Base-by-base conservation (phyloP, 1,284 basidiomycete species). In the Phellinidium pouzarii region DNA sequence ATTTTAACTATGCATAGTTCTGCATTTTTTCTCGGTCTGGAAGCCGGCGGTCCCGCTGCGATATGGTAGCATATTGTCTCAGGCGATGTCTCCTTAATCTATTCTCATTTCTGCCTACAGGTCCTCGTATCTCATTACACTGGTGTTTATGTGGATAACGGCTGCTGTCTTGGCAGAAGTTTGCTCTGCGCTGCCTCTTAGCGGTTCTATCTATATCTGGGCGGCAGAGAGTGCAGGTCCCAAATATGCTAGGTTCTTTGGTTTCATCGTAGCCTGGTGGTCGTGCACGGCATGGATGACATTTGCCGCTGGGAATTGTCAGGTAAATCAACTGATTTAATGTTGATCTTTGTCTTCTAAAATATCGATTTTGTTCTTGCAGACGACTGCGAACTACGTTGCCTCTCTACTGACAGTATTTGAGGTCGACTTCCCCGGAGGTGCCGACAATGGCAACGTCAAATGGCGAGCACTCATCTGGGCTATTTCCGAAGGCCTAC, bases 191-290 rank as follows among this genome's bases (percentile, higher is more conserved):
- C 70, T 92, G 17, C 90, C 90, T 2, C 68, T 92, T 41, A 90
- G 87, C 52, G 91, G 91, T 6, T 91, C 88, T 6, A 92, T 93
- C 65, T 93, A 93, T 67, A 82, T 91, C 53, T 93, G 91, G 91
- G 86, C 88, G 0, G 90, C 89, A 25, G 90, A 91, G 63, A 89
- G 88, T 59, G 91, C 87, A 3, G 90, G 90, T 2, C 82, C 82
- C 11, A 90, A 87, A 60, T 84, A 89, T 61, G 87, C 81, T 2
- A 75, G 89, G 38, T 85, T 92, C 66, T 80, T 91, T 59, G 91
- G 88, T 1, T 92, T 93, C 69, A 66, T 91, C 50, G 90, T 93
- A 25, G 89, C 90, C 43, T 92, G 87, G 87, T 92, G 89, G 89
- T 76, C 87, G 23, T 82, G 79, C 56, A 91, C 90, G 0, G 90